Base-by-base conservation (phyloP, 345 rosid species). In the Eutrema heterophyllum region DNA sequence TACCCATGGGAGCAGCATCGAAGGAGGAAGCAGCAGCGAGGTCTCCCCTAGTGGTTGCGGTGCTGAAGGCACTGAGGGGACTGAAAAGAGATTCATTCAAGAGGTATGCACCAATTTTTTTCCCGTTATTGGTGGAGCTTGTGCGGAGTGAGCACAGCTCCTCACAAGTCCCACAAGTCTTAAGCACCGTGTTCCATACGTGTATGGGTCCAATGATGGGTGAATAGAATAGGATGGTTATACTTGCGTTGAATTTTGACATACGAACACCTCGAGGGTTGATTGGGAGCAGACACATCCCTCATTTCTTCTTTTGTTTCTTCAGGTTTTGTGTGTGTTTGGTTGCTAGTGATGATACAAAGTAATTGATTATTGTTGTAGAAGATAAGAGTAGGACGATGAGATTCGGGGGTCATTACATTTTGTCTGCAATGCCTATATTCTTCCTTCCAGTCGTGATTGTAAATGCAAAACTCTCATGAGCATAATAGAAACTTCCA, bases 21-120 rank as follows among this genome's bases (percentile, higher is more conserved):
- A 94, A 85, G 87, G 97, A 89, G 75, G 98, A 94, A 84, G 71
- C 89, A 73, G 85, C 84, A 7, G 95, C 88, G 9, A 87, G 97
- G 70, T 89, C 93, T 6, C 43, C 89, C 0, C 72, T 94, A 70
- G 80, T 86, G 5, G 83, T 89, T 53, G 79, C 86, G 8, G 91
- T 97, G 4, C 71, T 94, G 80, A 76, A 81, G 73, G 75, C 71
- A 13, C 55, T 91, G 73, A 82, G 78, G 65, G 82, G 79, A 50
- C 66, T 94, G 72, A 85, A 85, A 50, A 73, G 80, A 70, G 84
- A 83, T 52, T 76, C 85, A 1, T 89, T 89, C 68, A 83, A 74
- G 83, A 86, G 80, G 80, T 79, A 86, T 39, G 80, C 80, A 6
- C 68, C 83, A 13, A 81, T 44, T 60, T 78, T 86, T 53, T 94